Percentiles rank a stretch among this genome's conserved stretches.
Evolutionary conservation across 1,284 basidiomycete genomes (phyloP).

Genomic region (Acaromyces ingoldii): DNA sequence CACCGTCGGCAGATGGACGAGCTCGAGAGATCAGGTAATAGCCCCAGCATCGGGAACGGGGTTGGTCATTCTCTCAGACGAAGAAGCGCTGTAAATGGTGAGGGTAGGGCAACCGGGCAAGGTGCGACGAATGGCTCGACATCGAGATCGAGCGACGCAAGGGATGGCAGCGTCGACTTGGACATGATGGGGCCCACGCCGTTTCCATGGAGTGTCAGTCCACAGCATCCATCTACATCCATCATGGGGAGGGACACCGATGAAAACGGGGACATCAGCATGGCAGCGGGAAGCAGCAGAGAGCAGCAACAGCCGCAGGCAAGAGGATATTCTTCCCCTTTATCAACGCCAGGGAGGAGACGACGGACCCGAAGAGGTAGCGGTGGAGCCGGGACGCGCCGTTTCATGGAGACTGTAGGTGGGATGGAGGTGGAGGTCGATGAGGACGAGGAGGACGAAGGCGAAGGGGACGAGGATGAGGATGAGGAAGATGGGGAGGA

Average conservation of each 20-base stretch:
- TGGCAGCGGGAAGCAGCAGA: background rate
- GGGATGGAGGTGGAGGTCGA: background rate
- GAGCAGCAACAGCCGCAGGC: background rate
- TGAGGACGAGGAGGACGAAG: background rate
- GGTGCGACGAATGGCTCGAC: background rate
- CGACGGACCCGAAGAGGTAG: too few species aligned
- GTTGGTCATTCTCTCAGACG: background rate
- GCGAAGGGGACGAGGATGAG: background rate
- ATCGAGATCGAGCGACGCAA: background rate
- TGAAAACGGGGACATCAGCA: background rate
- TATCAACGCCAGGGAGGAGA: too few species aligned
- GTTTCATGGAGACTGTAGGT: too few species aligned
- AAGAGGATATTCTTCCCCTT: too few species aligned
- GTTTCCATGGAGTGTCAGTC: conserved; percentile 8
- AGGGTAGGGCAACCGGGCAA: background rate
- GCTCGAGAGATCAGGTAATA: too few species aligned
- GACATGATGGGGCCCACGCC: conserved; percentile 4
- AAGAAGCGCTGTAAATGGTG: background rate
- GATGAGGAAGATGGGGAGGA: background rate
- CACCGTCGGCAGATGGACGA: too few species aligned
- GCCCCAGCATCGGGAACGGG: too few species aligned
- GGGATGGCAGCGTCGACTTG: background rate
- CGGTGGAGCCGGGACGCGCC: too few species aligned
- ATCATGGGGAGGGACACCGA: background rate
- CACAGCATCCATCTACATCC: background rate